A percentile compares a stretch with the other conserved stretches of the same genome.
Evolutionary conservation across 306 rosid species (phyloP).

Genomic region (Prunus mume): DNA sequence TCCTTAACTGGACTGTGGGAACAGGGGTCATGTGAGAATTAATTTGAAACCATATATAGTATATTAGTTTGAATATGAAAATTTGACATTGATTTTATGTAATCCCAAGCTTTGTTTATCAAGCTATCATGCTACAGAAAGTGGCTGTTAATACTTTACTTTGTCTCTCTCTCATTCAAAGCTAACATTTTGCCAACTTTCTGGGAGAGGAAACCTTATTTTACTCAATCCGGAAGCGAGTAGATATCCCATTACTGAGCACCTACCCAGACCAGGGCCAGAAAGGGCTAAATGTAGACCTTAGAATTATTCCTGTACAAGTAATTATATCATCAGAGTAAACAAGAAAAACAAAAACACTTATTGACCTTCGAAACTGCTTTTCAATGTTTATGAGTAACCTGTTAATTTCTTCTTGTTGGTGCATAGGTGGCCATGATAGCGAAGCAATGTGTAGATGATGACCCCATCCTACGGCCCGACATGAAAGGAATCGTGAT

Average conservation of each 20-base stretch:
- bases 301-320: no score
- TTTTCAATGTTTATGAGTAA: neutral
- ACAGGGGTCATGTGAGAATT: neutral
- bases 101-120: neutral
- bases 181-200: no score
- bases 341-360: neutral
- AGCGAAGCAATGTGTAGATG: constrained; percentile 94
- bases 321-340: neutral
- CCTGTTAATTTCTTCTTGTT: constrained; percentile 1
- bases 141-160: neutral
- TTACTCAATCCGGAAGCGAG: no score
- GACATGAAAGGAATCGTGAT: constrained; percentile 91
- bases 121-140: neutral
- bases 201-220: no score
- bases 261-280: no score
- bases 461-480: constrained; percentile 84
- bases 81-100: neutral
- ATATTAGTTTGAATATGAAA: neutral
- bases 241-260: no score
- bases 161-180: neutral
- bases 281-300: no score
- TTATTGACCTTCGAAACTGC: neutral
- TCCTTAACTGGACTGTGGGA: neutral
- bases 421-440: constrained; percentile 68
- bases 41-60: neutral